Base-by-base conservation (phyloP, 2,329 filamentous ascomycete genomes). In the Hypoxylon sp. region DNA sequence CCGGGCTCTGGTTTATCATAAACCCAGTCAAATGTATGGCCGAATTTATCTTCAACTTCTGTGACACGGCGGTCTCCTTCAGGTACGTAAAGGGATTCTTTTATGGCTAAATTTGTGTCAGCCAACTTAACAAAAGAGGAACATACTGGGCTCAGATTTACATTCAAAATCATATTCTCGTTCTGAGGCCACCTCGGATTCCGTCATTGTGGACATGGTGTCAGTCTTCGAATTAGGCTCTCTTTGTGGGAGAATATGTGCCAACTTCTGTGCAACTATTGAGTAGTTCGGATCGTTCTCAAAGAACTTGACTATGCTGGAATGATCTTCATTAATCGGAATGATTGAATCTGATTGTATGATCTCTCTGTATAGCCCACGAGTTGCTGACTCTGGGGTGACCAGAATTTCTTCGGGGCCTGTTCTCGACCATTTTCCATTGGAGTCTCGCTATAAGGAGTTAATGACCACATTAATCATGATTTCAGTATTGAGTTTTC, bases 281-380 rank as follows among this genome's bases (percentile, higher is more conserved):
- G 6, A 13, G 11, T 66, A 60, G 25, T 63, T 55, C 8, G 27
- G 53, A 27, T 73, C 58, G 6, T 64, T 65, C 3, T 48, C 33
- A 2, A 55, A 11, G 14, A 75, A 75, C n/a, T 76, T 77, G n/a
- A 75, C 74, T 63, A 77, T 75, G 13, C 69, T 62, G 2, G 73
- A 76, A 48, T 77, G 74, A 20, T 70, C 70, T 42, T 70, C 67
- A 17, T 77, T 60, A 30, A 77, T 75, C 0, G 69, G 67, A 22
- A 74, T 68, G 20, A 66, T 72, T 0, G 20, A 40, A 48, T 27
- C 51, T 0, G 27, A 48, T 2, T 53, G 10, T 14, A 3, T 31
- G 8, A 22, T 20, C n/a, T 48, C 31, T 50, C 55, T 10, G 14
- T 60, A 70, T 31, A 69, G 35, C 7, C 67, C 63, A 30, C 71